Evolutionary conservation across 208 protist species (phyloP).

Genomic region (Acanthamoeba rhysodes): DNA sequence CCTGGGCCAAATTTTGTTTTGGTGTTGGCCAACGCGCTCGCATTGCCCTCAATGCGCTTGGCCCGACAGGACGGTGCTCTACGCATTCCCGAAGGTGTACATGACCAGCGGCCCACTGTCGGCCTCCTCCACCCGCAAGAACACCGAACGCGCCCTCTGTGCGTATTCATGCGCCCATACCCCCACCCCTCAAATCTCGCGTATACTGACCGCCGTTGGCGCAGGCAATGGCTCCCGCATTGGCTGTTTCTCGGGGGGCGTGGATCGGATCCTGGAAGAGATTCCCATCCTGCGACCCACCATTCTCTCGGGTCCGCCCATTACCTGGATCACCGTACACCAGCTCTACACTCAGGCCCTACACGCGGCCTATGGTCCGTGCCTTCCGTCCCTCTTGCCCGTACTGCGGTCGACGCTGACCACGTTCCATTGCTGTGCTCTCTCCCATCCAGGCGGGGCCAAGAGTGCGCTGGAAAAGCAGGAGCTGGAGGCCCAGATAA

Average conservation of each 20-base stretch:
- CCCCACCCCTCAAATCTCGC: not conserved
- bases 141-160: not conserved
- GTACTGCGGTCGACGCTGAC: not conserved
- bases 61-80: not conserved
- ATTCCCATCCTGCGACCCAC: slow-evolving; percentile 8
- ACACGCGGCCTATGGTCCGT: not conserved
- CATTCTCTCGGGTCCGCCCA: slow-evolving; percentile 1
- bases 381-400: too few relatives aligned
- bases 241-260: slow-evolving; percentile 12
- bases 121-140: slow-evolving; percentile 43
- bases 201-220: not conserved
- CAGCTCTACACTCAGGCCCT: not conserved
- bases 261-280: not conserved
- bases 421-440: too few relatives aligned
- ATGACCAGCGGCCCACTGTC: slow-evolving; percentile 20
- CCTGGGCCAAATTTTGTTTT: not conserved
- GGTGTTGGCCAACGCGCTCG: not conserved
- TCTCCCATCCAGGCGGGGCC: not conserved
- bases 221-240: not conserved
- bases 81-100: not conserved
- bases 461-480: not conserved
- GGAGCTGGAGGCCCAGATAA: not conserved
- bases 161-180: not conserved
- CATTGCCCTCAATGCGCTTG: not conserved
- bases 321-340: slow-evolving; percentile 22